Conservation (phyloP, 805 yeast species). For the Vanderwaltozyma tropicalis region DNA sequence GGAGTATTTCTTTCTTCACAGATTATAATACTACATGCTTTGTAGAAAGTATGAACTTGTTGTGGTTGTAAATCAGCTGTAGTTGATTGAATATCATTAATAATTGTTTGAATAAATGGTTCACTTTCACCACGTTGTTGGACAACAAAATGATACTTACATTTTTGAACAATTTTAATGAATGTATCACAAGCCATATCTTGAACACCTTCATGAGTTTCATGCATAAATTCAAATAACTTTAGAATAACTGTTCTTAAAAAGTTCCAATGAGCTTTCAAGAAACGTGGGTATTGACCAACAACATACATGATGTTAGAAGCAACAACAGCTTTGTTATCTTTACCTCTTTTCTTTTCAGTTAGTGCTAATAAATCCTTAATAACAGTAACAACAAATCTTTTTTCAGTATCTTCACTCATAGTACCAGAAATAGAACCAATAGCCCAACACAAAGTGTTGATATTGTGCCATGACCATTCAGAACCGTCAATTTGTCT, state of each 20-base stretch:
- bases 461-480: constrained; percentile 98
- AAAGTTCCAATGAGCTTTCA: constrained; percentile 97
- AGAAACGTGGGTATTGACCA: constrained; percentile 95
- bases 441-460: constrained; percentile 98
- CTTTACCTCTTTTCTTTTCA: constrained; percentile 94
- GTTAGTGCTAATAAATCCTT: constrained; percentile 86
- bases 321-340: constrained; percentile 97
- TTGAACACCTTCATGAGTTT: constrained; percentile 99
- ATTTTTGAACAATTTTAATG: constrained; percentile 87
- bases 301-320: constrained; percentile 99
- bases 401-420: constrained; percentile 95
- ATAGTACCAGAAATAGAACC: constrained; percentile 98
- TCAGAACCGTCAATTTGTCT: constrained; percentile 92
- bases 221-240: constrained; percentile 97
- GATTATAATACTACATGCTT: constrained; percentile 90
- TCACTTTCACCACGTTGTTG: constrained; percentile 76
- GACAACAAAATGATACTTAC: constrained; percentile 89
- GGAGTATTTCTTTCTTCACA: constrained; percentile 71
- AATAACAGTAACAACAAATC: constrained; percentile 85
- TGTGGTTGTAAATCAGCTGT: constrained; percentile 93
- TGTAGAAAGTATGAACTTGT: constrained; percentile 95
- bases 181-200: constrained; percentile 99
- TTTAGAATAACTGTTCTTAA: constrained; percentile 91
- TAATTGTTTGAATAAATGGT: constrained; percentile 87
- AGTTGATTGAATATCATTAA: constrained; percentile 68